A percentile compares a stretch with the other conserved stretches of the same genome.
phyloP scores from a whole-genome alignment of 257 asterid species.

The Jacaranda copaia region DNA sequence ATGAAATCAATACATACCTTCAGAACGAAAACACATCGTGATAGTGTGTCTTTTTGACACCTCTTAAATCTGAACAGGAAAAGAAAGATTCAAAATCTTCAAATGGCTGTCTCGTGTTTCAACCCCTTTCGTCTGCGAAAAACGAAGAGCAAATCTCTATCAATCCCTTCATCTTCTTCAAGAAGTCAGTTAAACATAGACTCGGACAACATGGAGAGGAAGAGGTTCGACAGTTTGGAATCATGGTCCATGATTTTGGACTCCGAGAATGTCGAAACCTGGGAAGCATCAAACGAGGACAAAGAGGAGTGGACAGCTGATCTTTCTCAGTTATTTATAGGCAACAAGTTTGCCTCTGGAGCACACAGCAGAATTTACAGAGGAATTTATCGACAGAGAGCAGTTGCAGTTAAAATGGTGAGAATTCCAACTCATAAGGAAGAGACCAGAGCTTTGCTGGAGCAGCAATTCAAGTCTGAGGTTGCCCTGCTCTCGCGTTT shows the following conservation, averaged over 20 bases:
- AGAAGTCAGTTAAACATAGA: slow-evolving; percentile 53
- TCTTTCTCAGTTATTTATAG: slow-evolving; percentile 83
- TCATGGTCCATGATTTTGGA: slow-evolving; percentile 99
- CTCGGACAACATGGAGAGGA: slow-evolving; percentile 72
- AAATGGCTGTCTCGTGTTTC: slow-evolving; percentile 78
- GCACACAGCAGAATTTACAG: slow-evolving; percentile 82
- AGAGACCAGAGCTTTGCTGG: slow-evolving; percentile 55
- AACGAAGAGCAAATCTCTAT: slow-evolving; percentile 45
- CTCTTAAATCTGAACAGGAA: background rate
- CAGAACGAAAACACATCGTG: slow-evolving; percentile 59
- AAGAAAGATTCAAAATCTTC: background rate
- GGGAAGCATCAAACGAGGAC: slow-evolving; percentile 79
- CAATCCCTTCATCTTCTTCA: slow-evolving; percentile 61
- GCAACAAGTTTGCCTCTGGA: slow-evolving; percentile 85
- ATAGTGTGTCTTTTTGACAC: slow-evolving; percentile 47
- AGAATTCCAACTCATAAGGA: slow-evolving; percentile 71
- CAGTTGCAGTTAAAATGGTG: slow-evolving; percentile 88
- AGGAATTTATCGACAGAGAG: slow-evolving; percentile 83
- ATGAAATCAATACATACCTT: slow-evolving; percentile 80
- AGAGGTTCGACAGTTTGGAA: slow-evolving; percentile 88
- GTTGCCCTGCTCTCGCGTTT: slow-evolving; percentile 68
- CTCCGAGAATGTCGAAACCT: slow-evolving; percentile 80
- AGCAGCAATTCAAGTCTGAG: slow-evolving; percentile 69
- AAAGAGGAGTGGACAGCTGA: slow-evolving; percentile 80
- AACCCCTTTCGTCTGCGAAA: slow-evolving; percentile 68